phyloP scores from a whole-genome alignment of 768 basidiomycete species.

The Kwoniella newhampshirensis region DNA sequence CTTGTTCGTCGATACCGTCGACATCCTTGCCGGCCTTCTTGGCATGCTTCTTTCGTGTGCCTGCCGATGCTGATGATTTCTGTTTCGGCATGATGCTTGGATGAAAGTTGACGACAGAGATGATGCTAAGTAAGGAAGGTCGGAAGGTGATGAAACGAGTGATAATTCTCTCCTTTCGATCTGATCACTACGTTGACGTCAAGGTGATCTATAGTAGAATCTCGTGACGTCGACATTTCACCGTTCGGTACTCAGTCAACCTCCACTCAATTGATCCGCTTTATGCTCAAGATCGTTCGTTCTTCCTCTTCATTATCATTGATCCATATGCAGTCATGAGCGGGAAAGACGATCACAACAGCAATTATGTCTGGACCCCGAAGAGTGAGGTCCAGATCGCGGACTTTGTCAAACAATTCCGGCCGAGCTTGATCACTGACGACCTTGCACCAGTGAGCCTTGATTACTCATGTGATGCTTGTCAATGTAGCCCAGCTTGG shows the following conservation, averaged over 20 bases:
- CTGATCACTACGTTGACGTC: not conserved
- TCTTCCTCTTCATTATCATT: too few species aligned
- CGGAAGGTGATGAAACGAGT: not conserved
- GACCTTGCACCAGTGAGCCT: slow-evolving; percentile 9
- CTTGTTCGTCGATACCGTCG: slow-evolving; percentile 19
- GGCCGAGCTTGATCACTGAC: slow-evolving; percentile 17
- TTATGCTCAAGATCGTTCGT: too few species aligned
- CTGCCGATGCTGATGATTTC: slow-evolving; percentile 79
- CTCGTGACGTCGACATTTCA: too few species aligned
- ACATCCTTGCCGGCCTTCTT: slow-evolving; percentile 62
- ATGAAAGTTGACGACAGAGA: too few species aligned
- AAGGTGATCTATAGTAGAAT: too few species aligned
- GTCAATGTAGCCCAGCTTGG: too few species aligned
- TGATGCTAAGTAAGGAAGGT: not conserved
- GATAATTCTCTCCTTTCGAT: too few species aligned
- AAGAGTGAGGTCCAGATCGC: slow-evolving; percentile 11
- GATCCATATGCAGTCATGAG: too few species aligned
- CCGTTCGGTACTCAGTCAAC: too few species aligned
- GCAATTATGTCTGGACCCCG: slow-evolving; percentile 20
- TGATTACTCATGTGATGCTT: too few species aligned
- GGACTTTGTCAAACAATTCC: slow-evolving; percentile 23
- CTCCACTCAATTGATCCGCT: too few species aligned
- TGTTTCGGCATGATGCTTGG: slow-evolving; percentile 27
- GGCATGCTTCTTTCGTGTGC: slow-evolving; percentile 89
- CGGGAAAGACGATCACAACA: not conserved